These are phyloP conservation scores for Danielia reshetovae DNA, from an alignment of 805 yeast genomes.

Conservation along the genomic window DNA sequence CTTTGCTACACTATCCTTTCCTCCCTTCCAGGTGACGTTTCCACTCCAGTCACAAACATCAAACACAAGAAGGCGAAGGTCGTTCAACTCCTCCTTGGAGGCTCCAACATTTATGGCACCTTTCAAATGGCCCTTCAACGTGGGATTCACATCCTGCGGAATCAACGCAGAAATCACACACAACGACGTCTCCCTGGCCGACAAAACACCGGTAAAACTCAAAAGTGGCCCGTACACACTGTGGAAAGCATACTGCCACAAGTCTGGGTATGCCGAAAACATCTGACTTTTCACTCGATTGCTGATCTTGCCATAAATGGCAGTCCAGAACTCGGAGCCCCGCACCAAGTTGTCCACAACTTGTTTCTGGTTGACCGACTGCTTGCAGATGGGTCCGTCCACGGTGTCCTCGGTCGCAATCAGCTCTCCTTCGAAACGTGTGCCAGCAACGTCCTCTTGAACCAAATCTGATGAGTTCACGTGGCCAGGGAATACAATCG, in stretches of 20 bases:
- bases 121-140: constrained; percentile 81
- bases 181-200: constrained; percentile 68
- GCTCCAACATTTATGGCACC: constrained; percentile 85
- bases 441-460: constrained; percentile 37
- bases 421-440: constrained; percentile 25
- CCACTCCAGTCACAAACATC: constrained; percentile 74
- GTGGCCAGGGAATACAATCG: constrained; percentile 28
- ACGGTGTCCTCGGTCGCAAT: constrained; percentile 28
- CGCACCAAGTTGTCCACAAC: constrained; percentile 31
- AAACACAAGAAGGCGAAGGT: constrained; percentile 58
- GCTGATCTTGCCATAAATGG: constrained; percentile 73
- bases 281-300: constrained; percentile 64
- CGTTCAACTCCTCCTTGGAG: constrained; percentile 55
- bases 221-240: constrained; percentile 77
- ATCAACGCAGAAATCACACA: constrained; percentile 75
- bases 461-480: constrained; percentile 35
- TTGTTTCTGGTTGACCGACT: constrained; percentile 25
- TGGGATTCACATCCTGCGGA: constrained; percentile 93
- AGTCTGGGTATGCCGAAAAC: constrained; percentile 76
- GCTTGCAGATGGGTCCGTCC: constrained; percentile 37
- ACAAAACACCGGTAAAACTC: constrained; percentile 59
- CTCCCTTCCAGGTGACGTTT: constrained; percentile 40
- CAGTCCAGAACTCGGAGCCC: constrained; percentile 69
- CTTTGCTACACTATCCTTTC: constrained; percentile 55
- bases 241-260: constrained; percentile 67